Evolutionary conservation across 768 basidiomycete genomes (phyloP).

Genomic region (Mycena sanguinolenta): DNA sequence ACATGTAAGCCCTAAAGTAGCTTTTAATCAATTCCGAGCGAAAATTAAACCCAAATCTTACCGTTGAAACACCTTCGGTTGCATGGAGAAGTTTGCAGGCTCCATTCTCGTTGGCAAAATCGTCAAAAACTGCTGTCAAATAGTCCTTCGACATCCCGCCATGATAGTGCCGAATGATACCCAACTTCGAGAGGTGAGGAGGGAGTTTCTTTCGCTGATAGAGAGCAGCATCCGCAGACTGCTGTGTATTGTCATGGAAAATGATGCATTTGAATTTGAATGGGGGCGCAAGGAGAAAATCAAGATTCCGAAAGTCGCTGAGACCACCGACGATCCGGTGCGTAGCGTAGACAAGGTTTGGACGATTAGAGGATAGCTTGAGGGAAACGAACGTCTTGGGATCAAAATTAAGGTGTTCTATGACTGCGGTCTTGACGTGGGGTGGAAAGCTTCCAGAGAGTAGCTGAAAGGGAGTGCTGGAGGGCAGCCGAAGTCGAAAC

Average conservation of each 20-base stretch:
- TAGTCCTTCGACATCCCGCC: slow-evolving; percentile 44
- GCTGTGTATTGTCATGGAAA: slow-evolving; percentile 34
- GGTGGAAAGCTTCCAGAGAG: too few relatives aligned
- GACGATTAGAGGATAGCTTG: slow-evolving; percentile 39
- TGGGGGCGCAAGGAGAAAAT: slow-evolving; percentile 36
- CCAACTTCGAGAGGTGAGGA: neutral
- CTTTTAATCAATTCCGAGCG: too few relatives aligned
- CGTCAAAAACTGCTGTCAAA: slow-evolving; percentile 37
- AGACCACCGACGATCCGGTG: slow-evolving; percentile 19
- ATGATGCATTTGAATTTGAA: slow-evolving; percentile 28
- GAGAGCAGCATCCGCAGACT: slow-evolving; percentile 21
- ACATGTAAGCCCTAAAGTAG: neutral
- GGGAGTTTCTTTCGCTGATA: slow-evolving; percentile 38
- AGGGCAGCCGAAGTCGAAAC: too few relatives aligned
- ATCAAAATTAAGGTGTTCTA: too few relatives aligned
- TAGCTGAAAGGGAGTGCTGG: too few relatives aligned
- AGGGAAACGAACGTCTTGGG: slow-evolving; percentile 28
- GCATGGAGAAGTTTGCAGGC: slow-evolving; percentile 17
- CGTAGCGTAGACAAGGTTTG: slow-evolving; percentile 41
- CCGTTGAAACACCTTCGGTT: slow-evolving; percentile 35
- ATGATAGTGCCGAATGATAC: slow-evolving; percentile 44
- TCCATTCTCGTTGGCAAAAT: slow-evolving; percentile 31
- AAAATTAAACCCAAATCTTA: slow-evolving; percentile 12
- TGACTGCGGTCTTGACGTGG: too few relatives aligned
- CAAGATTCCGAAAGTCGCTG: slow-evolving; percentile 41